Evolutionary conservation across 257 asterid species (phyloP).

Genomic region (Nicotiana paniculata): DNA sequence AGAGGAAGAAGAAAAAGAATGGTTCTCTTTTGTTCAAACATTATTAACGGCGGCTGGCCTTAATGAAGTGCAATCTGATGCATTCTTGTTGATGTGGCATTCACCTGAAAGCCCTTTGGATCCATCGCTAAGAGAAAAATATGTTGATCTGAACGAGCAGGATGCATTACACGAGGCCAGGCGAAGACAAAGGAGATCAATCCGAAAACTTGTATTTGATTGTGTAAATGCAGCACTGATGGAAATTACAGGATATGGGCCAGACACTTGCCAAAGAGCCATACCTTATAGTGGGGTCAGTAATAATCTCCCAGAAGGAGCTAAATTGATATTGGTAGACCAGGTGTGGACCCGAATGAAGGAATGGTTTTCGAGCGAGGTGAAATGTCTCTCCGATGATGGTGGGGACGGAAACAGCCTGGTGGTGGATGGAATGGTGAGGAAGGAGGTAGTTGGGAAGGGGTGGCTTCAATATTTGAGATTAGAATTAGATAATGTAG

Average conservation of each 20-base stretch:
- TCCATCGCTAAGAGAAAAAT: constrained; percentile 70
- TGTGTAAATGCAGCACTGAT: constrained; percentile 59
- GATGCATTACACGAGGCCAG: constrained; percentile 55
- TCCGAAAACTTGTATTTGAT: constrained; percentile 76
- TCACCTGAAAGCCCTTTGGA: constrained; percentile 75
- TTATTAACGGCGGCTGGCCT: constrained; percentile 61
- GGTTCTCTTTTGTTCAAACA: constrained; percentile 50
- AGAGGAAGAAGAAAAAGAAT: constrained; percentile 62
- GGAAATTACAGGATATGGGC: constrained; percentile 51
- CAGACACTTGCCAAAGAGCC: constrained; percentile 35
- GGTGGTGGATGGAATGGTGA: constrained; percentile 63
- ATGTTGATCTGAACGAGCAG: constrained; percentile 40
- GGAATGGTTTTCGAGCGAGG: constrained; percentile 53
- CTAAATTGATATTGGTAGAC: constrained; percentile 33
- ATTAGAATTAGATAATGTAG: constrained; percentile 48
- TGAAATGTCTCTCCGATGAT: constrained; percentile 24
- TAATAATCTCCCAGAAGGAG: constrained; percentile 10
- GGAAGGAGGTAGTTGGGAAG: constrained; percentile 61
- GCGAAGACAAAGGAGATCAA: constrained; percentile 63
- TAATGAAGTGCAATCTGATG: constrained; percentile 39
- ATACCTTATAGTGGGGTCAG: constrained; percentile 23
- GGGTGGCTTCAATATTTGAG: constrained; percentile 59
- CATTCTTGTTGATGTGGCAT: constrained; percentile 57
- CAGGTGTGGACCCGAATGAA: constrained; percentile 64
- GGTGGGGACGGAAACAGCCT: constrained; percentile 41